Evolutionary conservation across 106 monocot species (phyloP).

Genomic region (Dioscorea zingiberensis): DNA sequence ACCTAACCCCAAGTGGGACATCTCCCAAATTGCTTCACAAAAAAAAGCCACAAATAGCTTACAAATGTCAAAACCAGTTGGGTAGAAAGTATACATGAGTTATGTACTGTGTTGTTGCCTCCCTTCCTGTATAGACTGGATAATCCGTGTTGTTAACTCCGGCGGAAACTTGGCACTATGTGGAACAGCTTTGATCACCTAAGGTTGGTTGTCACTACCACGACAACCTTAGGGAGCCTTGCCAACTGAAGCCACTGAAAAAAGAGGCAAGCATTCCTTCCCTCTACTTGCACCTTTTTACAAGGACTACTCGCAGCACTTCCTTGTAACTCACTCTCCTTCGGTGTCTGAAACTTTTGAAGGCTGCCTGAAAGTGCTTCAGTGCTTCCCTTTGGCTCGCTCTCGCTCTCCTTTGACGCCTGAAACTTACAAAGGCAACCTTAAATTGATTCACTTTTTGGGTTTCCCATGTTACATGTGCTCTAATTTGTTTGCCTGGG

Average conservation of each 20-base stretch:
- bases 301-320: constrained; percentile 63
- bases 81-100: too few relatives aligned
- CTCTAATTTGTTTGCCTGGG: constrained; percentile 21
- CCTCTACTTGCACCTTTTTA: constrained; percentile 21
- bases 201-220: too few relatives aligned
- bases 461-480: constrained; percentile 47
- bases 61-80: too few relatives aligned
- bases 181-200: constrained; percentile 83
- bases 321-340: constrained; percentile 52
- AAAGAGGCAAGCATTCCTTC: constrained; percentile 26
- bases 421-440: constrained; percentile 22
- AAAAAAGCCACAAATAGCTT: too few relatives aligned
- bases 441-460: constrained; percentile 34
- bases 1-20: too few relatives aligned
- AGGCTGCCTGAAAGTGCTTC: too few relatives aligned
- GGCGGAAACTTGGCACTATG: constrained; percentile 63
- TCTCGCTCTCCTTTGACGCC: too few relatives aligned
- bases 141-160: constrained; percentile 76
- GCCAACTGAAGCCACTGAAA: constrained; percentile 14
- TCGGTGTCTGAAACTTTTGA: too few relatives aligned
- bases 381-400: too few relatives aligned
- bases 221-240: constrained; percentile 14
- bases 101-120: constrained; percentile 39
- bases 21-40: too few relatives aligned
- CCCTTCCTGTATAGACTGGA: constrained; percentile 77